Conservation (phyloP, 73 alveolate genomes). For the Symbiodinium natans region DNA sequence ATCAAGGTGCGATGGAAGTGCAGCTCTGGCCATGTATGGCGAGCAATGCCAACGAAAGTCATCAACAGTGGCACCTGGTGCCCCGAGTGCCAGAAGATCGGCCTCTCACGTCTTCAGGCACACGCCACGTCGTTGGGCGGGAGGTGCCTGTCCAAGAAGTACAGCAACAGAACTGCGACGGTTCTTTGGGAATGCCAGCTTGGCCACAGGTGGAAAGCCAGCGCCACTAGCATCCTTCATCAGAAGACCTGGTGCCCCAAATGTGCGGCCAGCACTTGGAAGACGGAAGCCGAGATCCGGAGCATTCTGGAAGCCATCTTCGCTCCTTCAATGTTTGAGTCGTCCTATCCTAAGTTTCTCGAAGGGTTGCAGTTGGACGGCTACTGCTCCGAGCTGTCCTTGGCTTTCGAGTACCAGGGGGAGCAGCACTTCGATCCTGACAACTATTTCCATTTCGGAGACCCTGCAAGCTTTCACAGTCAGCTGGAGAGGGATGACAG, state of each 20-base stretch:
- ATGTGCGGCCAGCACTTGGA: neutral
- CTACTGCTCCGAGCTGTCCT: neutral
- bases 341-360: neutral
- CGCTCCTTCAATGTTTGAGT: neutral
- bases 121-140: neutral
- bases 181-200: neutral
- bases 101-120: neutral
- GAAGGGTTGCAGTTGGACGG: constrained; percentile 16
- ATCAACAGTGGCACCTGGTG: neutral
- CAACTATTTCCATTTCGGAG: neutral
- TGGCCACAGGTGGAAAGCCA: constrained; percentile 11
- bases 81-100: neutral
- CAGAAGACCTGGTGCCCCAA: neutral
- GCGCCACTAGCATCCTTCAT: neutral
- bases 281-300: neutral
- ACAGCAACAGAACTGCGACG: neutral
- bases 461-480: neutral
- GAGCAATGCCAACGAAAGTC: neutral
- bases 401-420: constrained; percentile 15
- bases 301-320: neutral
- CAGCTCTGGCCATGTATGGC: neutral
- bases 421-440: constrained; percentile 7
- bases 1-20: neutral
- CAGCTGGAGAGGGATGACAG: neutral
- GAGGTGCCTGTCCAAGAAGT: neutral